phyloP scores from a whole-genome alignment of 2,329 filamentous ascomycete genomes.

The Aspergillus sp. region DNA sequence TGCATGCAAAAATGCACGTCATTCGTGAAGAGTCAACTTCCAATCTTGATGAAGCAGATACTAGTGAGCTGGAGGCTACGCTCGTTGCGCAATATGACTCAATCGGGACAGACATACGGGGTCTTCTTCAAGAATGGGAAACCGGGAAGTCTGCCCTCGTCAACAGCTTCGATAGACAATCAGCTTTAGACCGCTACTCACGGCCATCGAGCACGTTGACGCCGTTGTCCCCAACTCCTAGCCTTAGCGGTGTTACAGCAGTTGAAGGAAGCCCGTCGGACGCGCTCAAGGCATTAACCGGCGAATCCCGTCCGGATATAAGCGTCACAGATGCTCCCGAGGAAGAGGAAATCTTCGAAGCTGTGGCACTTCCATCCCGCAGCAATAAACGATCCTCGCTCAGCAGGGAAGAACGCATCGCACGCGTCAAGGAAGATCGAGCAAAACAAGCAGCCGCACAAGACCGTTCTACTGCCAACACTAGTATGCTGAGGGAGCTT shows the following conservation, averaged over 20 bases:
- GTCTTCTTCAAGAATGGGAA: slow-evolving; percentile 78
- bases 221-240: slow-evolving; percentile 41
- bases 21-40: slow-evolving; percentile 82
- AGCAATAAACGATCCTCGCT: slow-evolving; percentile 59
- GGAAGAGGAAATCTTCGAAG: slow-evolving; percentile 83
- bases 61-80: slow-evolving; percentile 66
- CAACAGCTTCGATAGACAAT: slow-evolving; percentile 72
- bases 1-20: slow-evolving; percentile 92
- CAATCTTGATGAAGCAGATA: slow-evolving; percentile 63
- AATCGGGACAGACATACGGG: slow-evolving; percentile 78
- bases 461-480: slow-evolving; percentile 72
- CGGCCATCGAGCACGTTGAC: slow-evolving; percentile 43
- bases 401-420: slow-evolving; percentile 78
- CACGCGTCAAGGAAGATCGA: slow-evolving; percentile 81
- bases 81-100: slow-evolving; percentile 90
- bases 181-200: slow-evolving; percentile 53
- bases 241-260: slow-evolving; percentile 40
- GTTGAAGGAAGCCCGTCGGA: slow-evolving; percentile 56
- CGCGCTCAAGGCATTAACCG: slow-evolving; percentile 72
- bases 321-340: slow-evolving; percentile 26
- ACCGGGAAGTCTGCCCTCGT: slow-evolving; percentile 76
- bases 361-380: slow-evolving; percentile 65
- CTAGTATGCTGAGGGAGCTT: slow-evolving; percentile 85
- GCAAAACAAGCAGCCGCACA: slow-evolving; percentile 63
- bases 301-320: slow-evolving; percentile 47